phyloP scores from a whole-genome alignment of 2,329 filamentous ascomycete species.

The Orbilia ellipsospora region DNA sequence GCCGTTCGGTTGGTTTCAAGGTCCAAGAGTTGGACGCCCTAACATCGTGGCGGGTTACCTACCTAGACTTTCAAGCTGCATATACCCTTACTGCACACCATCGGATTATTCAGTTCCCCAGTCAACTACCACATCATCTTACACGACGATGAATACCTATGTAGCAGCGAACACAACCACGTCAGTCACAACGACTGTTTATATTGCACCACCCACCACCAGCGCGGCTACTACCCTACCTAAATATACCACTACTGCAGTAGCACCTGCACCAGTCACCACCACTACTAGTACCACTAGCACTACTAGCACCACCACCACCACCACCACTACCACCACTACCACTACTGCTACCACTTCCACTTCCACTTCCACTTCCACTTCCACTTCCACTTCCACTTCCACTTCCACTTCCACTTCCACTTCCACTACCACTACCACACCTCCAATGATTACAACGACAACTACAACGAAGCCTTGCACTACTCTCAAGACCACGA shows the following conservation, averaged over 20 bases:
- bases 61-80: slow-evolving; percentile 1
- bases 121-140: no score
- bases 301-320: background rate
- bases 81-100: background rate
- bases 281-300: background rate
- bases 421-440: background rate
- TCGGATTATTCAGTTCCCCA: no score
- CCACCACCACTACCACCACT: no score
- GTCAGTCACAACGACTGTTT: no score
- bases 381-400: background rate
- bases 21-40: background rate
- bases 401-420: background rate
- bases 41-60: background rate
- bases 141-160: no score
- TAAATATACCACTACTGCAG: no score
- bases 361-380: no score
- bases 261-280: no score
- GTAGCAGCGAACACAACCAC: no score
- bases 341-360: background rate
- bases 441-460: background rate
- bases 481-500: background rate
- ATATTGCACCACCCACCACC: no score
- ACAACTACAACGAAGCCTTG: background rate
- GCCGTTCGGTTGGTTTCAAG: background rate
- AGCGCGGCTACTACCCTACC: no score